Base-by-base conservation (phyloP, 495 filamentous ascomycete genomes). In the Podospora australis region DNA sequence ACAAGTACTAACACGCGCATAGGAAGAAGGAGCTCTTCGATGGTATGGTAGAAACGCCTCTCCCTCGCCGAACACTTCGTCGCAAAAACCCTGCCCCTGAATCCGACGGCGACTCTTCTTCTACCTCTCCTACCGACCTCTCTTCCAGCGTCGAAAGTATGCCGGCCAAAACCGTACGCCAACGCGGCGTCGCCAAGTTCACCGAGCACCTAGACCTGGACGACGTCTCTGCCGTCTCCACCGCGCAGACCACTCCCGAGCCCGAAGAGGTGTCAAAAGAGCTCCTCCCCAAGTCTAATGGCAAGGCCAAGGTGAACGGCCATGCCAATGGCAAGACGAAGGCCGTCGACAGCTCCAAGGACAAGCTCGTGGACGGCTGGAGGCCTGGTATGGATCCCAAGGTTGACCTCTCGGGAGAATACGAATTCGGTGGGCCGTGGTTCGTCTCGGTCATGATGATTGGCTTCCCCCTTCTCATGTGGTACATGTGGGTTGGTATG, bases 401-500 rank as follows among this genome's bases (percentile, higher is more conserved):
- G 65, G 60, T 96, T 50, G 88, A 96, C 68, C 73, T 79, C 60
- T 88, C 83, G 42, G 86, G 83, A 39, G 75, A 86, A 48, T 87
- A 84, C 60, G 92, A 98, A 59, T 96, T 98, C 59, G 88, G 90
- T 49, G 92, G 92, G 48, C 81, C 87, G 2, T 69, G 69, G 40
- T 90, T 90, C 46, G 81, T 88, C 20, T 64, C 71, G 17, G 71
- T 81, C 44, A 88, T 95, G 80, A 98, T 98, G 88, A 73, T 92
- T 50, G 83, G 81, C 39, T 98, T 96, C 67, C 92, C 92, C 10
- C 28, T 85, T 35, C 74, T 98, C 52, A 98, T 98, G 92, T 96
- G 85, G 73, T 96, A 95, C 72, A 91, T 98, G 88, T 98, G 91
- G 91, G 83, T 95, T 62, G 92, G 92, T 23, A 87, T 90, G 30